Base-by-base conservation (phyloP, 495 filamentous ascomycete genomes). In the Penicillium odoratum region DNA sequence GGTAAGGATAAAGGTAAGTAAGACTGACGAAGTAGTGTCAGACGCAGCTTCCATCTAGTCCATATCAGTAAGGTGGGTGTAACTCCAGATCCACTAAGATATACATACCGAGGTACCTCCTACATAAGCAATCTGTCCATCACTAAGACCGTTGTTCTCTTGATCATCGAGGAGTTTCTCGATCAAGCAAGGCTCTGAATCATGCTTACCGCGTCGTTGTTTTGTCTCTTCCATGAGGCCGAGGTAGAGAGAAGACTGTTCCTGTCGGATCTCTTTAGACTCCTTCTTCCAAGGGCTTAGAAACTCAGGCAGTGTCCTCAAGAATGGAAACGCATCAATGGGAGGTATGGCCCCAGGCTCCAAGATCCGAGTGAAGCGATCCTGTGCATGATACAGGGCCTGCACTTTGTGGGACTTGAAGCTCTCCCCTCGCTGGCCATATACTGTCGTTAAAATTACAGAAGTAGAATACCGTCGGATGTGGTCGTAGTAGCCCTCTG, bases 1-100 rank as follows among this genome's bases (percentile, higher is more conserved):
- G 15, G 73, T 76, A 21, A 74, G 51, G 9, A 76, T 59, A 47
- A 80, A 79, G 13, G 43, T 16, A 5, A 46, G 29, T 4, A 55
- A 25, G 0, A 40, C 42, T 6, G 51, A 44, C 10, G 51, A 43
- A 7, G 51, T 45, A 5, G 51, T 53, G 33, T 53, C 51, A 0
- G 51, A 53, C 9, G 40, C 51, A 44, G 21, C 51, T 44, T 53
- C 51, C 51, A 53, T 53, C 38, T 48, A 30, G 18, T 31, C n/a
- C 8, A 40, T 38, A 10, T 38, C 34, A 38, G 43, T 10, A 38
- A 38, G 5, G 31, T 21, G 21, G 2, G 21, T 21, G 21, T 21
- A 21, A 1, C 21, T 21, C 21, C 21, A 21, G 2, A 21, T 21
- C 1, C 21, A 21, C 21, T 1, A 2, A 2, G 33, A 34, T 34